Base-by-base conservation (phyloP, 306 rosid genomes). In the Quercus alba region DNA sequence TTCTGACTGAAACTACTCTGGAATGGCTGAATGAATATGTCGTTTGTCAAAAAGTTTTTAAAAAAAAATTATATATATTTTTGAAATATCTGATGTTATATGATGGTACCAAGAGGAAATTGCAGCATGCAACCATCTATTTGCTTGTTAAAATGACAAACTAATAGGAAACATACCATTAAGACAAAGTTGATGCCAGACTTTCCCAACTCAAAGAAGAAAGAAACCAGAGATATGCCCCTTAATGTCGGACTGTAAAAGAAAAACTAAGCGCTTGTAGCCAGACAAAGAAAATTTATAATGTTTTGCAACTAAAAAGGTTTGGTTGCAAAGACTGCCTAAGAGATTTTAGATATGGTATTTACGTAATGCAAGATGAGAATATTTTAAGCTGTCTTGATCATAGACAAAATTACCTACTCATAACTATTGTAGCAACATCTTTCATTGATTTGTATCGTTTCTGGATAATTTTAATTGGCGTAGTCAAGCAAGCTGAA, bases 121-220 rank as follows among this genome's bases (percentile, higher is more conserved):
- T 44, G 14, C 3, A 44, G 51, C 14, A 44, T 11, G 51, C 14
- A 44, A 44, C 51, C 51, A 44, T 44, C 51, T 10, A 11, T 44
- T 44, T 44, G 3, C 3, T 44, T 9, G 51, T 63, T n/a, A 12
- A 14, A 62, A 5, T 26, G 5, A 19, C 41, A 26, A 72, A 38
- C 20, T 25, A 28, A 51, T 18, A 46, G 73, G 51, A 74, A 81
- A 56, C 85, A 56, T 86, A 93, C 98, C 91, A 90, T 76, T 76
- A 93, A 79, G 68, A 93, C 85, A 59, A 81, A 76, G 74, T 77
- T 85, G 84, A 91, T 87, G 78, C 91, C 93, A 0, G 97, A 87
- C 93, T 89, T 91, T 82, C 98, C 98, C 92, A 91, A 74, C 77
- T 91, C 88, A 33, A 86, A 90, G 83, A 93, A 91, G 89, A 93